Conservation (phyloP, 208 protist genomes). For the Leishmania mexicana region DNA sequence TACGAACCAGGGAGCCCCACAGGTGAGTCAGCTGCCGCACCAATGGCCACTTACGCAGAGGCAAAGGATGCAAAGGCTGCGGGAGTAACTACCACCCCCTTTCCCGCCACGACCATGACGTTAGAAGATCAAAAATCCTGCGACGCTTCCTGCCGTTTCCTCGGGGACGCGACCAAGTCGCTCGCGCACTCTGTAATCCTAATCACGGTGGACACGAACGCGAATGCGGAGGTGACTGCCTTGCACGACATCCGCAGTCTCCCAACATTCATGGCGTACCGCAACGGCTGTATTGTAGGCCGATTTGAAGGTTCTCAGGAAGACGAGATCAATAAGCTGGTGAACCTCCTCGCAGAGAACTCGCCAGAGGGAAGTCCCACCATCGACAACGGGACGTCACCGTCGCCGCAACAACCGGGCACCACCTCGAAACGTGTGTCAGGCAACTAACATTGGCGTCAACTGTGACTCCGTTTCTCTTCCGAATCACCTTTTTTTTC, state of each 20-base stretch:
- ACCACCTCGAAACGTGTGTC: neutral
- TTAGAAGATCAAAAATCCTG: constrained; percentile 26
- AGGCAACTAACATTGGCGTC: neutral
- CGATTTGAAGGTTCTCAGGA: constrained; percentile 70
- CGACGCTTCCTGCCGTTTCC: constrained; percentile 23
- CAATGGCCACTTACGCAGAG: neutral
- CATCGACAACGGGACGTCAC: neutral
- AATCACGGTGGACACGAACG: constrained; percentile 82
- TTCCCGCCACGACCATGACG: constrained; percentile 14
- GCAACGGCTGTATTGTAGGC: constrained; percentile 64
- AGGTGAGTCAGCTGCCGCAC: neutral
- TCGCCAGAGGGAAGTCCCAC: neutral
- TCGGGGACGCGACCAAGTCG: constrained; percentile 22
- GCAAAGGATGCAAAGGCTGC: neutral
- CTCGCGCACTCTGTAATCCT: constrained; percentile 34
- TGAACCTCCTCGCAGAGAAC: constrained; percentile 31
- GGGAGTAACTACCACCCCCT: neutral
- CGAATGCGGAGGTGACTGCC: constrained; percentile 64
- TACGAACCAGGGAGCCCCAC: neutral
- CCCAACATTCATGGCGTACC: constrained; percentile 86
- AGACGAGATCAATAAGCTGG: constrained; percentile 56
- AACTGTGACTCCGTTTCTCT: neutral
- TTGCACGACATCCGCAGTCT: constrained; percentile 87
- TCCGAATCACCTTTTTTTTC: neutral
- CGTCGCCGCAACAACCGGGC: neutral